Evolutionary conservation across 805 yeast species (phyloP).

Genomic region (Schizosaccharomyces pombe): DNA sequence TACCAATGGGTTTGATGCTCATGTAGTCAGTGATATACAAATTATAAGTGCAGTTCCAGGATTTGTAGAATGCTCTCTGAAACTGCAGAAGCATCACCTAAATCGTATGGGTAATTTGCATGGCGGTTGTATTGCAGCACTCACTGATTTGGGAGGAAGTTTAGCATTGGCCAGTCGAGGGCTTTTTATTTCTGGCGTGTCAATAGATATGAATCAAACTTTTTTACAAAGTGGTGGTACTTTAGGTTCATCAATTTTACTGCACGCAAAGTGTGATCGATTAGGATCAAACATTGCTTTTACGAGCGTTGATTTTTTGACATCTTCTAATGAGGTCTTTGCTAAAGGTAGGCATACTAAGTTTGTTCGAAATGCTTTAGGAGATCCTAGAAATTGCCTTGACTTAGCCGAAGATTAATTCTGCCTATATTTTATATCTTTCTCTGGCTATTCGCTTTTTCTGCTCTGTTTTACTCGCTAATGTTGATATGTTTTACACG

Average conservation of each 20-base stretch:
- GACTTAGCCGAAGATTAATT: background rate
- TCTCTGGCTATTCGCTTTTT: too few species aligned
- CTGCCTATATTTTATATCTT: too few species aligned
- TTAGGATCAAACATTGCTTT: constrained; percentile 22
- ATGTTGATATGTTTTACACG: too few species aligned
- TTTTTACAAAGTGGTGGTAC: constrained; percentile 20
- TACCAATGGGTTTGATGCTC: background rate
- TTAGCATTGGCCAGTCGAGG: constrained; percentile 22
- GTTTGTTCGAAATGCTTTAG: background rate
- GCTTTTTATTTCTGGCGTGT: constrained; percentile 21
- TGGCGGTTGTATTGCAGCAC: constrained; percentile 5
- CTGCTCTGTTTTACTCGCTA: too few species aligned
- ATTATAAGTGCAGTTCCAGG: background rate
- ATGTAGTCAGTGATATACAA: background rate
- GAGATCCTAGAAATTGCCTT: background rate
- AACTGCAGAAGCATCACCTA: background rate
- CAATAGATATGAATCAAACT: constrained; percentile 21
- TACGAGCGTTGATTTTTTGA: constrained; percentile 18
- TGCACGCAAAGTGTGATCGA: background rate
- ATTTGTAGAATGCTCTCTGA: background rate
- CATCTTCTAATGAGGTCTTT: constrained; percentile 12
- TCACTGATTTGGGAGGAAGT: constrained; percentile 21
- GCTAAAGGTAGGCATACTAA: constrained; percentile 24
- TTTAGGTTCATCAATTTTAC: constrained; percentile 9
- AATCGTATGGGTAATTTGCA: constrained; percentile 2